Percentiles rank a stretch among this genome's conserved stretches.
phyloP scores from a whole-genome alignment of 345 rosid species.

The Eucalyptus curtisii region DNA sequence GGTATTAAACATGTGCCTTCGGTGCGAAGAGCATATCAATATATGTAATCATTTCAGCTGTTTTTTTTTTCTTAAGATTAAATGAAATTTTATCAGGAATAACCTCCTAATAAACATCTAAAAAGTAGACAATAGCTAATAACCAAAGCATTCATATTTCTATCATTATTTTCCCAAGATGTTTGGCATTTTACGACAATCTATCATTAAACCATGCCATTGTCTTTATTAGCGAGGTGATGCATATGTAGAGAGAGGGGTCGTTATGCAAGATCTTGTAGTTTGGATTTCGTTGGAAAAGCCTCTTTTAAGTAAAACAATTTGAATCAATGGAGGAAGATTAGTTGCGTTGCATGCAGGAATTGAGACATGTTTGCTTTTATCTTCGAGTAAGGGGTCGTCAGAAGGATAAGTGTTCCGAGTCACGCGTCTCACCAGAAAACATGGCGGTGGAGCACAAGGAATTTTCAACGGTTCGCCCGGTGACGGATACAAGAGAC shows the following conservation, averaged over 20 bases:
- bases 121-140: background rate
- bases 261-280: background rate
- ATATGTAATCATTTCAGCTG: background rate
- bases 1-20: background rate
- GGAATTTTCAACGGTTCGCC: background rate
- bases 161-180: background rate
- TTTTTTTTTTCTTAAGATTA: background rate
- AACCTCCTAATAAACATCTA: background rate
- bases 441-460: too few species aligned
- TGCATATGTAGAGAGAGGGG: background rate
- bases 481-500: background rate
- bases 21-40: background rate
- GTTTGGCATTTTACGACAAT: background rate
- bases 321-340: accelerated
- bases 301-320: background rate
- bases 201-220: background rate
- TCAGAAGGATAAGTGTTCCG: too few species aligned
- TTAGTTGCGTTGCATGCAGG: background rate
- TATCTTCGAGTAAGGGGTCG: background rate
- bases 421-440: too few species aligned
- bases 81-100: background rate
- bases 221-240: background rate
- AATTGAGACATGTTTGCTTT: background rate
- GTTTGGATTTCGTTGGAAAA: background rate
- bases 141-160: background rate